These are phyloP conservation scores for Dactylellina cionopaga DNA, from an alignment of 2,329 filamentous ascomycete genomes.

Conservation along the genomic window DNA sequence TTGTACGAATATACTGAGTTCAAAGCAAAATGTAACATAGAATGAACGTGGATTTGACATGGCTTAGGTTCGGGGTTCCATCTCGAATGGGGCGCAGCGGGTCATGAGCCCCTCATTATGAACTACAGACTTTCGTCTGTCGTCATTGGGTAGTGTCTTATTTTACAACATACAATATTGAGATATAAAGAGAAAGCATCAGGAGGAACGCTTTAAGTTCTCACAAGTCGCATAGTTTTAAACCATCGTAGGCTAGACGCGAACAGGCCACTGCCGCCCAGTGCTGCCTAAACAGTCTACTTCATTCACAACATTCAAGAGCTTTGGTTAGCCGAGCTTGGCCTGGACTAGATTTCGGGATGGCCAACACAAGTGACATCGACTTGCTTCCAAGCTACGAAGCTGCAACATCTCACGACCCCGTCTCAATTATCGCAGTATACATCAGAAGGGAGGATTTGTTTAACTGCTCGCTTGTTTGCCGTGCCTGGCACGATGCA, in stretches of 20 bases:
- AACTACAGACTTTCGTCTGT: too few relatives aligned
- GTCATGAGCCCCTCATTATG: conserved; percentile 11
- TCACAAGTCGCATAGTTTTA: too few relatives aligned
- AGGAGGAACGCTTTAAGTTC: too few relatives aligned
- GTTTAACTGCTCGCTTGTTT: conserved; percentile 51
- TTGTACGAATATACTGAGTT: not conserved
- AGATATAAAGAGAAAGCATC: too few relatives aligned
- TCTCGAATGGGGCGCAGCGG: conserved; percentile 17
- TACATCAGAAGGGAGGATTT: conserved; percentile 53
- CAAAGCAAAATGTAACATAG: not conserved
- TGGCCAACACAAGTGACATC: conserved; percentile 2
- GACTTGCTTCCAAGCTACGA: conserved; percentile 53
- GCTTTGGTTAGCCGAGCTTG: too few relatives aligned
- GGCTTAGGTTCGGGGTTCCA: conserved; percentile 5
- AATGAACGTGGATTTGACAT: not conserved
- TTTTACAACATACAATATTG: too few relatives aligned
- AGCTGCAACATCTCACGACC: conserved; percentile 53
- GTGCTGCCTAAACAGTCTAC: too few relatives aligned
- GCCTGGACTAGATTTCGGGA: not conserved
- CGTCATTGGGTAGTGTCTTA: too few relatives aligned
- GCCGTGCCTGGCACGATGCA: conserved; percentile 46
- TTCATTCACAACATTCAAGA: too few relatives aligned
- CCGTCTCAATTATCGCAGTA: conserved; percentile 47
- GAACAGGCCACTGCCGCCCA: too few relatives aligned
- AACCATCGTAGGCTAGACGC: too few relatives aligned